These are phyloP conservation scores for Fusarium chlamydosporum DNA, from an alignment of 2,329 filamentous ascomycete species.

Conservation along the genomic window DNA sequence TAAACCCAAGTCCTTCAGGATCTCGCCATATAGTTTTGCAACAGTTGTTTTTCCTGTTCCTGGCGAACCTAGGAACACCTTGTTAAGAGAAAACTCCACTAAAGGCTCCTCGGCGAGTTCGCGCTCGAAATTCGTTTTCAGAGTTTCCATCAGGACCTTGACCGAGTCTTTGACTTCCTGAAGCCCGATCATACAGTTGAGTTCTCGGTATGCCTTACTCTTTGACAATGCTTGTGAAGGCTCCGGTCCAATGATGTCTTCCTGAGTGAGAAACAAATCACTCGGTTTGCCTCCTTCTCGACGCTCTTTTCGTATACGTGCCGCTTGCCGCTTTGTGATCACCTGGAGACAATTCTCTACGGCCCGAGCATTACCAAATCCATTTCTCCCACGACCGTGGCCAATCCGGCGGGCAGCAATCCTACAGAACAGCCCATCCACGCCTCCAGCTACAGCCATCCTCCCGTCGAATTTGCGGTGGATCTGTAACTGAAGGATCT, in stretches of 20 bases:
- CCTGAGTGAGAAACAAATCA: conserved; percentile 71
- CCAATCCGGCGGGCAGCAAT: conserved; percentile 75
- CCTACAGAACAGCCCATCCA: conserved; percentile 72
- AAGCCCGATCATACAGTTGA: conserved; percentile 73
- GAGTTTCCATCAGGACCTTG: conserved; percentile 69
- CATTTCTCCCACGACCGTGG: conserved; percentile 71
- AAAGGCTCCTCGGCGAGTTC: conserved; percentile 73
- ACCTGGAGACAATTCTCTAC: conserved; percentile 72
- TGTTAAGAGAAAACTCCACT: conserved; percentile 74
- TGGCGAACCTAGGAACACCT: conserved; percentile 78
- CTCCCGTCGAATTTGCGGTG: conserved; percentile 64
- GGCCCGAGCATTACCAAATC: conserved; percentile 80
- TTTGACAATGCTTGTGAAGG: conserved; percentile 66
- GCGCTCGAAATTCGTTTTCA: conserved; percentile 74
- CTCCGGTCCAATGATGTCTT: conserved; percentile 80
- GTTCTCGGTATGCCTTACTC: conserved; percentile 69
- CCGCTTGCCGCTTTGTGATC: conserved; percentile 71
- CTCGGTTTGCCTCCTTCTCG: conserved; percentile 60
- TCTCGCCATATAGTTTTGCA: conserved; percentile 78
- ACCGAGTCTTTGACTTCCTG: conserved; percentile 73
- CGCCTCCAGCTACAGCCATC: conserved; percentile 73
- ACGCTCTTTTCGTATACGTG: conserved; percentile 66
- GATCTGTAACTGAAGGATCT: conserved; percentile 71
- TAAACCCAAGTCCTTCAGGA: conserved; percentile 76
- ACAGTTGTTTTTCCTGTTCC: conserved; percentile 85